phyloP scores from a whole-genome alignment of 2,329 filamentous ascomycete species.

The Talaromyces sp. region DNA sequence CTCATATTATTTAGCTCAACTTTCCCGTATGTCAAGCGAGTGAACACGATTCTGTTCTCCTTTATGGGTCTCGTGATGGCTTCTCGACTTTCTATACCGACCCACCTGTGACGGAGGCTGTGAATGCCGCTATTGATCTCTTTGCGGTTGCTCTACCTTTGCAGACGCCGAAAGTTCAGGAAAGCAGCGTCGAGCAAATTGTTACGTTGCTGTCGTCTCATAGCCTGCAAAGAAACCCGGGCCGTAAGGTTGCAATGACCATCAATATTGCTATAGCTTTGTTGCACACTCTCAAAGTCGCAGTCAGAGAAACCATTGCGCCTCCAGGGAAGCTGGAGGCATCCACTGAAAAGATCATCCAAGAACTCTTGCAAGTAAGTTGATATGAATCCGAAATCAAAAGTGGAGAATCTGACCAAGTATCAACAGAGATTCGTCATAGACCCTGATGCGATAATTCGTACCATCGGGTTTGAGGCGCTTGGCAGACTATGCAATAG shows the following conservation, averaged over 20 bases:
- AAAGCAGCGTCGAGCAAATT: constrained; percentile 92
- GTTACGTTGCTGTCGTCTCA: constrained; percentile 81
- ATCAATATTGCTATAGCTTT: constrained; percentile 86
- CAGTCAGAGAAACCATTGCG: constrained; percentile 74
- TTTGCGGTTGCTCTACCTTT: constrained; percentile 90
- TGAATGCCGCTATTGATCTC: constrained; percentile 88
- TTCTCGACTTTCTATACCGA: constrained; percentile 56
- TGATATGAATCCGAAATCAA: background rate
- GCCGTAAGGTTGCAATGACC: constrained; percentile 82
- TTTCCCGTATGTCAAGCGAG: constrained; percentile 74
- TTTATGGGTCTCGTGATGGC: constrained; percentile 61
- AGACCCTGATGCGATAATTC: constrained; percentile 79
- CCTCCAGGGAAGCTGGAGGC: constrained; percentile 68
- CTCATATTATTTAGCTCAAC: constrained; percentile 34
- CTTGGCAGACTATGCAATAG: constrained; percentile 79
- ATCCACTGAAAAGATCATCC: constrained; percentile 70
- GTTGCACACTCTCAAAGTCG: constrained; percentile 75
- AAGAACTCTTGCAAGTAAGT: constrained; percentile 68
- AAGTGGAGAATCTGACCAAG: constrained; percentile 9
- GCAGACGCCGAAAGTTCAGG: constrained; percentile 86
- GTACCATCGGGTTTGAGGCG: constrained; percentile 78
- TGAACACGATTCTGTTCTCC: constrained; percentile 81
- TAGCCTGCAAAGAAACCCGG: constrained; percentile 76
- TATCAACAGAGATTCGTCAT: constrained; percentile 63
- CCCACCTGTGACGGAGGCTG: constrained; percentile 85